Percentiles rank a stretch among this genome's conserved stretches.
Conservation (phyloP, 2,329 filamentous ascomycete genomes). For the Paramyrothecium sp. region DNA sequence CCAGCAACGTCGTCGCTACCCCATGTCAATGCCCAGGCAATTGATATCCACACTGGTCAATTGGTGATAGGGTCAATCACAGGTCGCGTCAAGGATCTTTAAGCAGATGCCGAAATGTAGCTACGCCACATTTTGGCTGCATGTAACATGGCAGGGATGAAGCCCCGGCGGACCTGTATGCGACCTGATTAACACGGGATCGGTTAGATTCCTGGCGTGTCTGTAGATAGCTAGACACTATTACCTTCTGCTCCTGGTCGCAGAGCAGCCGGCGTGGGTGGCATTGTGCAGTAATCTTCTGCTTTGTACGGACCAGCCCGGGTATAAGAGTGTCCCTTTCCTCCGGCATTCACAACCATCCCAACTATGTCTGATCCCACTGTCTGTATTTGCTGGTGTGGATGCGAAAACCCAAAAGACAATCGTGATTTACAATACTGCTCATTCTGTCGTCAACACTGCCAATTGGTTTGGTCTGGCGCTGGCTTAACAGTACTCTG, state of each 20-base stretch:
- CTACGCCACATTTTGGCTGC: neutral
- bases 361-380: neutral
- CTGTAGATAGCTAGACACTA: neutral
- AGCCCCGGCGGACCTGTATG: neutral
- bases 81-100: neutral
- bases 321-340: constrained; percentile 1
- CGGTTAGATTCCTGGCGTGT: neutral
- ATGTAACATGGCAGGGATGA: neutral
- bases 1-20: no score
- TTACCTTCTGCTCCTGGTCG: neutral
- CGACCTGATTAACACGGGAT: neutral
- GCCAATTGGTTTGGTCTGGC: neutral
- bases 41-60: neutral
- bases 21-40: no score
- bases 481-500: neutral
- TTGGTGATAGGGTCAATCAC: neutral
- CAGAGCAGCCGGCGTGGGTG: neutral
- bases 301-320: neutral
- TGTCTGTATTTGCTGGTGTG: neutral
- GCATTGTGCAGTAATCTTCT: neutral
- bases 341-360: neutral
- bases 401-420: neutral
- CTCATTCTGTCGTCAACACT: neutral
- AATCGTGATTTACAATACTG: constrained; percentile 1
- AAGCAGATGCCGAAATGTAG: neutral